Base-by-base conservation (phyloP, 805 yeast genomes). In the Suhomyces prunicola region DNA sequence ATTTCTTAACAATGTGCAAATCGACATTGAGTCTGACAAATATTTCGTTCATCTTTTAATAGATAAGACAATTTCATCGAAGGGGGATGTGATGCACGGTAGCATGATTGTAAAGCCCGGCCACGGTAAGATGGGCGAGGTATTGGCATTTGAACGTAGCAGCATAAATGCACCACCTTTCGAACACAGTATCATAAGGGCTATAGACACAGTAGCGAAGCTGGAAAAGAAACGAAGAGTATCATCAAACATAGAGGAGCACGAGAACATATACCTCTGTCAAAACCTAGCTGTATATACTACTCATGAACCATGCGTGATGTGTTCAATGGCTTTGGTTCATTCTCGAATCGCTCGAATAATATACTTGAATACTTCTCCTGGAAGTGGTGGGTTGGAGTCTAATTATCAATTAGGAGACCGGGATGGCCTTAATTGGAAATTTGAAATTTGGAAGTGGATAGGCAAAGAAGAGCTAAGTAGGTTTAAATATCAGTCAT, bases 311-410 rank as follows among this genome's bases (percentile, higher is more conserved):
- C 99, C 99, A 0, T 94, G 99, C 63, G 82, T 90, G 0, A 94
- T 93, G 97, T 94, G 99, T 64, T 73, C 89, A 6, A 94, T 94
- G 99, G 98, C 98, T 0, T 74, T 94, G 41, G 85, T 92, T 9
- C 99, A 94, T 66, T 93, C 98, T 1, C 76, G 99, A 47, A 80
- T 94, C 0, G 79, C 83, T 13, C 75, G 90, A 50, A 71, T 93
- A 33, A 71, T 88, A 0, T 93, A 85, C 68, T 58, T 88, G 15
- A 70, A 72, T 40, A 55, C 60, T 12, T 71, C 80, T 2, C 78
- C 81, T 6, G 29, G 44, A 3, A 55, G 63, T 12, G 80, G 80
- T 1, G 78, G 71, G 1, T 79, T 93, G 53, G 92, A 87, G 9
- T 79, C 82, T 27, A 80, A 86, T 2, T 88, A 86, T 60, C 85